phyloP scores from a whole-genome alignment of 352 stramenopile genomes.

The Phytophthora citricola region DNA sequence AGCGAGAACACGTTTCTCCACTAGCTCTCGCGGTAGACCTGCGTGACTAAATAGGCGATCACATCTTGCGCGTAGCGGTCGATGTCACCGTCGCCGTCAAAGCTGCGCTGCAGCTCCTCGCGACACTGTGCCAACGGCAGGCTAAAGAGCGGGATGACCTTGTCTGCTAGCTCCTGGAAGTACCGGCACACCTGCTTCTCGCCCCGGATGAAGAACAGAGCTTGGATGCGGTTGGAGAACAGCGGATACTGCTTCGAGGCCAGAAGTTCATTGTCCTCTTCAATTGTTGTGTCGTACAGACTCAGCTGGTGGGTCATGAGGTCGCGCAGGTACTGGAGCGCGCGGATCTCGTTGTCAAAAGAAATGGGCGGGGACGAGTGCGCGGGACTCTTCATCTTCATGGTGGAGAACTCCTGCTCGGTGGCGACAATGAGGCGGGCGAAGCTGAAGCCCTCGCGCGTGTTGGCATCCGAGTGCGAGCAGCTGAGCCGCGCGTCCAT shows the following conservation, averaged over 20 bases:
- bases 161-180: slow-evolving; percentile 84
- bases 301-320: slow-evolving; percentile 86
- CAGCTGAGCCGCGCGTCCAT: slow-evolving; percentile 89
- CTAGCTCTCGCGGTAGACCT: slow-evolving; percentile 84
- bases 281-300: slow-evolving; percentile 87
- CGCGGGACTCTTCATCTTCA: slow-evolving; percentile 82
- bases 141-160: slow-evolving; percentile 84
- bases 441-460: slow-evolving; percentile 88
- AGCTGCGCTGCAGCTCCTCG: slow-evolving; percentile 74
- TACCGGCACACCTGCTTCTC: slow-evolving; percentile 90
- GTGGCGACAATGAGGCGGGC: slow-evolving; percentile 85
- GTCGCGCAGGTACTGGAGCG: slow-evolving; percentile 70
- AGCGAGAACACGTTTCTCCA: slow-evolving; percentile 12
- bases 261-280: slow-evolving; percentile 87
- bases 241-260: slow-evolving; percentile 80
- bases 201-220: slow-evolving; percentile 89
- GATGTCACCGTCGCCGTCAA: slow-evolving; percentile 82
- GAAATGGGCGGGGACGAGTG: slow-evolving; percentile 84
- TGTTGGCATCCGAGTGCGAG: slow-evolving; percentile 87
- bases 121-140: slow-evolving; percentile 73
- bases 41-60: slow-evolving; percentile 88
- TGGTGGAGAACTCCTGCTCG: slow-evolving; percentile 83
- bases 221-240: slow-evolving; percentile 90
- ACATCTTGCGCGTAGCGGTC: slow-evolving; percentile 90
- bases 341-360: slow-evolving; percentile 86